Evolutionary conservation across 106 monocot species (phyloP), one percentile per base, ranked within the genome.

Genomic region (Apostasia ramifera): DNA sequence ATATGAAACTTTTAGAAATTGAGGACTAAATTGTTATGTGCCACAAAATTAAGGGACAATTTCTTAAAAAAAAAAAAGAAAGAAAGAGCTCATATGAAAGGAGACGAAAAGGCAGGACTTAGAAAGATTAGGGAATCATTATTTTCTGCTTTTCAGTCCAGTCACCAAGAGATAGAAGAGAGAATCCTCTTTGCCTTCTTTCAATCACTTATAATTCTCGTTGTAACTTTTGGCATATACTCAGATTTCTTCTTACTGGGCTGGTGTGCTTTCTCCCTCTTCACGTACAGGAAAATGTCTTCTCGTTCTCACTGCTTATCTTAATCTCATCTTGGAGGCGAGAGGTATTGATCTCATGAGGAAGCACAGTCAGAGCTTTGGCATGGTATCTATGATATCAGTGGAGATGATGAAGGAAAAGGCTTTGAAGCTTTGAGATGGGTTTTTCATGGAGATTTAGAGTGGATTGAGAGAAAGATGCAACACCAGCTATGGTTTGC

Each of bases 401-500:
- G 50, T 50, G 1, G 26, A 40, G 6, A 39, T 40, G 5, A 1
- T 59, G 59, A 59, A 40, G 59, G 8, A 40, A 14, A 14, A 14
- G 2, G 0, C 37, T 3, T 11, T 26, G 10, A n/a, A 1, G 59
- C 8, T 8, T 7, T 59, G 40, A 59, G 37, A 39, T 59, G 56
- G 44, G 46, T 7, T 2, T 1, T 10, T 44, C 48, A 7, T 5
- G 44, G 47, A 44, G 8, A 2, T 47, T 49, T 9, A 2, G 8
- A 11, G 39, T 46, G 26, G 46, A 10, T 14, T 50, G 67, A 66
- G 52, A 52, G 54, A 46, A 76, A 8, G 58, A 66, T 66, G 73
- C 44, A n/a, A 72, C 68, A 15, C 47, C 39, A 73, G 64, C 41
- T 44, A 82, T 82, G 82, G 46, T 59, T 65, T 74, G 70, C 77